phyloP scores from a whole-genome alignment of 1,139 yeast species.

The Wickerhamomyces sp. region DNA sequence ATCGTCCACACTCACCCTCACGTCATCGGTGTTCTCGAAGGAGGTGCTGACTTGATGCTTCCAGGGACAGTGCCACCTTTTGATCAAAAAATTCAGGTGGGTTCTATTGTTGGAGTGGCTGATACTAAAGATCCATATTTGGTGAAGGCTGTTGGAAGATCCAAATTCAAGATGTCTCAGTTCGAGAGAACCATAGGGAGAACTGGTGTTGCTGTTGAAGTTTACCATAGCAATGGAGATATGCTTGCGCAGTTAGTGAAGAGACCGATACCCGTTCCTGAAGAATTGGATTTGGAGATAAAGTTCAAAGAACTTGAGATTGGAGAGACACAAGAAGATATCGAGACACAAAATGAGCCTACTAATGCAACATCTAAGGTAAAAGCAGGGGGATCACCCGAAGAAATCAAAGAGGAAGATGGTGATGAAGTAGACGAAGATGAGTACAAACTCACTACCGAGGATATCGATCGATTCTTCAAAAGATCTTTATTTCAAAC shows the following conservation, averaged over 20 bases:
- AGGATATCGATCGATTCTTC: slow-evolving; percentile 78
- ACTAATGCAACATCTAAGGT: slow-evolving; percentile 5
- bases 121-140: slow-evolving; percentile 56
- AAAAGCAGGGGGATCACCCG: slow-evolving; percentile 4
- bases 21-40: slow-evolving; percentile 58
- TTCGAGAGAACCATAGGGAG: slow-evolving; percentile 44
- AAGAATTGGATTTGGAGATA: slow-evolving; percentile 27
- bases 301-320: slow-evolving; percentile 23
- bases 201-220: slow-evolving; percentile 63
- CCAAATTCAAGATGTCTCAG: slow-evolving; percentile 45
- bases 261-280: slow-evolving; percentile 39
- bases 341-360: slow-evolving; percentile 12
- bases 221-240: slow-evolving; percentile 53
- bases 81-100: slow-evolving; percentile 40
- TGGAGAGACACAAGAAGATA: slow-evolving; percentile 11
- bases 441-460: slow-evolving; percentile 38
- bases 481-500: slow-evolving; percentile 65
- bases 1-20: slow-evolving; percentile 64
- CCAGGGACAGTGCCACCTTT: slow-evolving; percentile 87
- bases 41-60: slow-evolving; percentile 88
- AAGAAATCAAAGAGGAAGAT: neutral
- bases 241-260: slow-evolving; percentile 42
- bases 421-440: slow-evolving; percentile 3
- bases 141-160: slow-evolving; percentile 71
- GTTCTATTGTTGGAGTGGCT: slow-evolving; percentile 68